Base-by-base conservation (phyloP, 495 filamentous ascomycete genomes). In the Podospora conica region DNA sequence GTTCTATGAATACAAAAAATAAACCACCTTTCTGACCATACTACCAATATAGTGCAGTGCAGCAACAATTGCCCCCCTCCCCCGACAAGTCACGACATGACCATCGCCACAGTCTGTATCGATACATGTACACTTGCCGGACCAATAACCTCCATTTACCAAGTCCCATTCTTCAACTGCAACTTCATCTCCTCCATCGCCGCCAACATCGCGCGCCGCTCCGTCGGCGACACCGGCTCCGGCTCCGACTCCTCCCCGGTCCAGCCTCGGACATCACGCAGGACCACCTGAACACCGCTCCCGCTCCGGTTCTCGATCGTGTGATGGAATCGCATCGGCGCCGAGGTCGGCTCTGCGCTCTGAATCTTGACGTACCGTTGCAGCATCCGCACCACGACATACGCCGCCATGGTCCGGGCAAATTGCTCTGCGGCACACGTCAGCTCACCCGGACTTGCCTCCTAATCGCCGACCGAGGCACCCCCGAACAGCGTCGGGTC, bases 241-340 rank as follows among this genome's bases (percentile, higher is more conserved):
- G 12, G 33, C 15, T n/a, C 40, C 40, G 40, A 18, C 40, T 48
- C 40, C 18, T n/a, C 40, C 40, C 40, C 40, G 6, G 8, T 18
- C 40, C 18, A 18, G 40, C 40, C 15, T 12, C 15, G 48, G 59
- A 71, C 75, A 31, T 74, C 70, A 61, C 77, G 77, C 24, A 82
- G 61, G 29, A 69, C 64, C 18, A 80, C 75, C 61, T 79, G 71
- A 6, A 81, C 79, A 25, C 79, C 80, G 9, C 75, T 79, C n/a
- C 77, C 80, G 23, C 79, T 80, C 58, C 79, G 70, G 60, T 82
- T 81, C 66, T 81, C 80, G 60, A 82, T 81, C 3, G 78, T 79
- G 54, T 79, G 79, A 68, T 80, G 77, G 40, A 82, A 71, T 20
- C 71, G 67, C 28, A 79, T 72, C 33, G 70, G 67, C 22, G 69